These are phyloP conservation scores for Coniochaeta sp. DNA, from an alignment of 2,329 filamentous ascomycete species.

Conservation along the genomic window DNA sequence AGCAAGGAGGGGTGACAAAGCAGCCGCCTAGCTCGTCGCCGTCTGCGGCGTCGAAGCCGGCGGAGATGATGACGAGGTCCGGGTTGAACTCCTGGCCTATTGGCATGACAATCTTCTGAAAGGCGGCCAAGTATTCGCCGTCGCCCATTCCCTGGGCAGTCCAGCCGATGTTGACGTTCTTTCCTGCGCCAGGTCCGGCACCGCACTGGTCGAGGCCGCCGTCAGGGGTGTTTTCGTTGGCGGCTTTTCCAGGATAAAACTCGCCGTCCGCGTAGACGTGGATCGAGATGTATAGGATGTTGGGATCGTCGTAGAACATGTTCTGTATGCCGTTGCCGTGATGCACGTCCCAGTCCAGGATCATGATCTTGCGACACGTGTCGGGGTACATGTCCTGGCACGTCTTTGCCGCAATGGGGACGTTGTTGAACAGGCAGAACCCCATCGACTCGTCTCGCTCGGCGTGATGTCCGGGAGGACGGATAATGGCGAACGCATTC, in stretches of 20 bases:
- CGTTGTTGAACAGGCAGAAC: slow-evolving; percentile 98
- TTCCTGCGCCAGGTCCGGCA: slow-evolving; percentile 45
- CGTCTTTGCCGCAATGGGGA: slow-evolving; percentile 82
- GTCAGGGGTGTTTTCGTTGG: slow-evolving; percentile 50
- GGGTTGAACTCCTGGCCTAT: slow-evolving; percentile 90
- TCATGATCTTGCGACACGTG: slow-evolving; percentile 78
- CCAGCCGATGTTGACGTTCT: slow-evolving; percentile 63
- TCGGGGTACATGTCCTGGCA: slow-evolving; percentile 79
- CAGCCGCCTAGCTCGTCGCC: slow-evolving; percentile 91
- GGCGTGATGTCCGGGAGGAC: slow-evolving; percentile 91
- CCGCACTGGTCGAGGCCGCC: slow-evolving; percentile 56
- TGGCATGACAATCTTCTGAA: slow-evolving; percentile 94
- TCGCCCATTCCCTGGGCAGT: slow-evolving; percentile 79
- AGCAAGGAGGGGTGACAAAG: slow-evolving; percentile 84
- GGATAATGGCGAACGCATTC: slow-evolving; percentile 92
- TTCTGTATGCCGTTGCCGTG: slow-evolving; percentile 92
- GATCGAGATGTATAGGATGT: slow-evolving; percentile 90
- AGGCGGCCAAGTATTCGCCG: slow-evolving; percentile 93
- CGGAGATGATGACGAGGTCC: slow-evolving; percentile 89
- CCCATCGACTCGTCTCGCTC: slow-evolving; percentile 82
- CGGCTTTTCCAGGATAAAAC: slow-evolving; percentile 74
- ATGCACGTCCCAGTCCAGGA: slow-evolving; percentile 84
- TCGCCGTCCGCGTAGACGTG: slow-evolving; percentile 79
- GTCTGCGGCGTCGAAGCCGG: slow-evolving; percentile 91
- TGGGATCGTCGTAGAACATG: slow-evolving; percentile 90